These are phyloP conservation scores for Neurospora tetraspora DNA, from an alignment of 495 filamentous ascomycete genomes.

Conservation along the genomic window DNA sequence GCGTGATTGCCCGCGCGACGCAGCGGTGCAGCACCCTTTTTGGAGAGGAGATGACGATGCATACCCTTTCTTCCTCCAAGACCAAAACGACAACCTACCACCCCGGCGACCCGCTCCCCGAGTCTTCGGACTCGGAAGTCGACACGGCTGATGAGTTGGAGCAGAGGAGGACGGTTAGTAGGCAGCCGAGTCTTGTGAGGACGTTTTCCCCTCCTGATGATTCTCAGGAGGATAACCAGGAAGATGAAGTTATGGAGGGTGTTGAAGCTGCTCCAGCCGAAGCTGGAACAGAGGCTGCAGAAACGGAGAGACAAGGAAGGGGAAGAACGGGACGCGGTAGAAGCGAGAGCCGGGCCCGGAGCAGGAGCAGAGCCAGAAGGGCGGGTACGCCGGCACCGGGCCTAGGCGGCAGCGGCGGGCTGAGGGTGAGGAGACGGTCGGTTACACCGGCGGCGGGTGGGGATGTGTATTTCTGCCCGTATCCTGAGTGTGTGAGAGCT, in stretches of 20 bases:
- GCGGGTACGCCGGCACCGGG: neutral
- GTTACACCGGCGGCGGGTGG: neutral
- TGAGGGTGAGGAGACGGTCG: neutral
- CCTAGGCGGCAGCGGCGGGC: neutral
- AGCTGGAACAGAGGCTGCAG: neutral
- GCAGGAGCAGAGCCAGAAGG: constrained; percentile 1
- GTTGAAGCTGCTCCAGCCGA: neutral
- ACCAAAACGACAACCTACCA: constrained; percentile 17
- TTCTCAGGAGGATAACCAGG: neutral
- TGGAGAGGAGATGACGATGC: constrained; percentile 51
- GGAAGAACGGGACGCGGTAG: neutral
- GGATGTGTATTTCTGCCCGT: constrained; percentile 9
- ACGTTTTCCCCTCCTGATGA: neutral
- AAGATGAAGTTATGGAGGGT: neutral
- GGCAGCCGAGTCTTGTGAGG: constrained; percentile 10
- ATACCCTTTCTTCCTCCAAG: constrained; percentile 28
- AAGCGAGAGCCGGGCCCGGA: neutral
- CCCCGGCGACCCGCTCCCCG: constrained; percentile 20
- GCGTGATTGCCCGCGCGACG: constrained; percentile 53
- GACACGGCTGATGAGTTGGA: neutral
- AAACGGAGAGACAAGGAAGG: too few relatives aligned
- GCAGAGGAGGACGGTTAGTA: constrained; percentile 10
- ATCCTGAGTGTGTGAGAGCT: constrained; percentile 9
- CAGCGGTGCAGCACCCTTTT: constrained; percentile 64
- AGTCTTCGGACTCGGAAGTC: constrained; percentile 28